phyloP scores from a whole-genome alignment of 2,329 filamentous ascomycete species.

The Fusarium sp. region DNA sequence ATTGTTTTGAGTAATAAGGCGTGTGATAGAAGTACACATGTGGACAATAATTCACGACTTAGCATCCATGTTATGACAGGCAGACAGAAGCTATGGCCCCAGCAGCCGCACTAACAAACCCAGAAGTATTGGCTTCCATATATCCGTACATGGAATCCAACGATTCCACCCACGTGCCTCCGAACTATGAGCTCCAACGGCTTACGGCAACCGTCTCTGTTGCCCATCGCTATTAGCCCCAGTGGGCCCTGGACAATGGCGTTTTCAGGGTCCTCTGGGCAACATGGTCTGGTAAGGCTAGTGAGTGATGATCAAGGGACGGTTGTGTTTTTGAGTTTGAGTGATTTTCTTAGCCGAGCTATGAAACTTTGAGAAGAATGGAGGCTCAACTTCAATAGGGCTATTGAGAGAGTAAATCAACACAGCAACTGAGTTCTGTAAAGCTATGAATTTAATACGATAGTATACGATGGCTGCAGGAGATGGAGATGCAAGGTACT shows the following conservation, averaged over 20 bases:
- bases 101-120: not conserved
- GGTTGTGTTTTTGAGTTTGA: conserved; percentile 24
- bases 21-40: not conserved
- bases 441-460: not conserved
- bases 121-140: not conserved
- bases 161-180: not conserved
- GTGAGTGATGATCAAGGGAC: not conserved
- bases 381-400: not conserved
- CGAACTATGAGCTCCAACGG: not conserved
- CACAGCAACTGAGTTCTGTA: not conserved
- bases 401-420: not conserved
- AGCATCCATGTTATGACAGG: conserved; percentile 19
- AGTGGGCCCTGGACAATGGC: conserved; percentile 7
- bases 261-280: conserved; percentile 28
- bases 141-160: not conserved
- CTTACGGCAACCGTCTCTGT: not conserved
- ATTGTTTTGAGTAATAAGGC: conserved; percentile 31
- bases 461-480: not conserved
- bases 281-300: conserved; percentile 1
- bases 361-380: not conserved
- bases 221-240: not conserved
- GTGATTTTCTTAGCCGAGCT: conserved; percentile 26
- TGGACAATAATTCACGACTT: not conserved
- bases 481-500: conserved; percentile 12
- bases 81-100: not conserved